A percentile compares a stretch with the other conserved stretches of the same genome.
Conservation (phyloP, 768 basidiomycete species). For the Mrakia frigida region DNA sequence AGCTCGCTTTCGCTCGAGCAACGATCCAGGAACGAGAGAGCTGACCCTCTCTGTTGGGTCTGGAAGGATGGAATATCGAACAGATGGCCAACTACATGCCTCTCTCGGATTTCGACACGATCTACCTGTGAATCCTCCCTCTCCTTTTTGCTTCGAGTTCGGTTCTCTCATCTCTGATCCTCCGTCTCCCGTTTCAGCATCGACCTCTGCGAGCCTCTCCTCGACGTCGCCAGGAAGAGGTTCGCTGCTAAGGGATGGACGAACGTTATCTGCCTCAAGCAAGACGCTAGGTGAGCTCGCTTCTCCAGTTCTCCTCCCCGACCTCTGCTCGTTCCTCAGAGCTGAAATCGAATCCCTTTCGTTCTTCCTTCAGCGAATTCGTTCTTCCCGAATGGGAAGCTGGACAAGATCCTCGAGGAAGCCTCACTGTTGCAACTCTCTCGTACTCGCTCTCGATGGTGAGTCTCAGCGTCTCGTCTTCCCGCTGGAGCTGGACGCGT, state of each 20-base stretch:
- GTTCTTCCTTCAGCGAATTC: constrained; percentile 47
- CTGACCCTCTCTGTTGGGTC: constrained; percentile 25
- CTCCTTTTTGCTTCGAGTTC: neutral
- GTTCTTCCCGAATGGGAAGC: constrained; percentile 58
- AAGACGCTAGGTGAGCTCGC: constrained; percentile 55
- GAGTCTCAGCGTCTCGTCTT: constrained; percentile 22
- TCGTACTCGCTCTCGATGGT: constrained; percentile 50
- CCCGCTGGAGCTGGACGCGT: neutral
- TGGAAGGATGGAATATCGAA: constrained; percentile 61
- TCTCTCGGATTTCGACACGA: constrained; percentile 58
- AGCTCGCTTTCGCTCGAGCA: neutral
- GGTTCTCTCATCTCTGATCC: neutral
- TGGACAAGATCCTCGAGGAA: constrained; percentile 52
- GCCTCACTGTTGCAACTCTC: constrained; percentile 45
- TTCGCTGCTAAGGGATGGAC: constrained; percentile 65
- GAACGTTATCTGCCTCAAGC: constrained; percentile 65
- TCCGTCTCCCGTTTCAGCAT: constrained; percentile 39
- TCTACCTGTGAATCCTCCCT: constrained; percentile 51
- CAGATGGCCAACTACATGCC: constrained; percentile 59
- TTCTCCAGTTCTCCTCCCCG: neutral
- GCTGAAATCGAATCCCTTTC: neutral
- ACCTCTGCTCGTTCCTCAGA: neutral
- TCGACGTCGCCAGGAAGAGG: constrained; percentile 64
- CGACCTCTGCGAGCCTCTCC: constrained; percentile 66
- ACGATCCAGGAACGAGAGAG: neutral